Base-by-base conservation (phyloP, 2,329 filamentous ascomycete species). In the Botrytis cinerea region DNA sequence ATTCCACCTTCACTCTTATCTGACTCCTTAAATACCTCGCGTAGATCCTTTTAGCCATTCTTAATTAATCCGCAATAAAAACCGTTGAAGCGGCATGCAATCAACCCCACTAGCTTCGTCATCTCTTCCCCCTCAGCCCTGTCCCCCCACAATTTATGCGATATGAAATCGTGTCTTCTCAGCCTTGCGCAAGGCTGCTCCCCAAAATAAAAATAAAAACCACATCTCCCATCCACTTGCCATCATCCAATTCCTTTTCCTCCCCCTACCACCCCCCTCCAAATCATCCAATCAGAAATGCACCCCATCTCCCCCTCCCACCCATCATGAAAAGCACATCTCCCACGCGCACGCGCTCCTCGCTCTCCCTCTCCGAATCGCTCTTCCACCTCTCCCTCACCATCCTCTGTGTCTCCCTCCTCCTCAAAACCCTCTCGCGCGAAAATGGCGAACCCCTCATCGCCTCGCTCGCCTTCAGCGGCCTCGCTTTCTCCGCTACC, bases 381-480 rank as follows among this genome's bases (percentile, higher is more conserved):
- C 79, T 88, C 76, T 81, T 82, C 70, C 86, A 90, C 75, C 79
- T 92, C 76, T 85, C 89, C 38, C 84, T 97, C 73, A 88, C 90
- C 62, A 86, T 89, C 77, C 90, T 89, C 73, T 94, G 92, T 80
- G 81, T 93, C 77, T 40, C 64, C 0, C 87, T 91, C 75, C 79
- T 92, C 76, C 85, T 89, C 28, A 84, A 97, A 73, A 88, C 90
- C 62, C 86, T 89, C 77, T 90, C 94, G 80, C 89, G 91, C 74
- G 93, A 90, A 78, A 82, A 97, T 83, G 95, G 94, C 77, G 94
- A 96, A 78, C 95, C 96, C 54, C 88, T 99, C 78, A 87, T 97
- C 77, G 95, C 94, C 16, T 97, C 94, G 1, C 85, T 97, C 73
- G 93, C 95, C 25, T 92, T 98, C 79, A 96, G 93, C 80, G 89